Conservation (phyloP, 306 rosid species). For the Rubus idaeus region DNA sequence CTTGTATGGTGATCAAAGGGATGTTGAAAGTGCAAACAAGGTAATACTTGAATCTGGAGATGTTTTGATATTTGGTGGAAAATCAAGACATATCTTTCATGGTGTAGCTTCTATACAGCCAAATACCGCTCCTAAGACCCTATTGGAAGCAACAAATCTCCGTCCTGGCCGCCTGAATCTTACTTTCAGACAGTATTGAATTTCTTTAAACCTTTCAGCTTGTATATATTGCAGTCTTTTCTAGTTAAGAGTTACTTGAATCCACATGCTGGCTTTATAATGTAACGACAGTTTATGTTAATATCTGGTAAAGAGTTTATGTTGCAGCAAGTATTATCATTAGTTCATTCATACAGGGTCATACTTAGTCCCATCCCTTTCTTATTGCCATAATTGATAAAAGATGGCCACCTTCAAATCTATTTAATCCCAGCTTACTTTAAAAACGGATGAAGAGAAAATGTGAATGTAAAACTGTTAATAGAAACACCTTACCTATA, state of each 20-base stretch:
- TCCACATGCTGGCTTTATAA: background rate
- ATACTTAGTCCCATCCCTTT: background rate
- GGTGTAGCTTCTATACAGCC: conserved; percentile 51
- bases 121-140: conserved; percentile 48
- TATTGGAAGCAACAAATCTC: conserved; percentile 45
- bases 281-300: conserved; percentile 6
- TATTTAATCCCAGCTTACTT: background rate
- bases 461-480: background rate
- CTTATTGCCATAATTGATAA: background rate
- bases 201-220: background rate
- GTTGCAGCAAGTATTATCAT: background rate
- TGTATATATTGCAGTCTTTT: background rate
- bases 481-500: background rate
- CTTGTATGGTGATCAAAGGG: conserved; percentile 47
- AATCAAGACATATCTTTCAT: conserved; percentile 65
- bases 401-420: background rate
- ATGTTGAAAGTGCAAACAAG: conserved; percentile 39
- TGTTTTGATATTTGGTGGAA: conserved; percentile 79
- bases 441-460: background rate
- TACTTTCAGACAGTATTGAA: conserved; percentile 65
- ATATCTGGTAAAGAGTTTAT: background rate
- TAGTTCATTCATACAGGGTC: background rate
- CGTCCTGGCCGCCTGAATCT: conserved; percentile 74
- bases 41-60: conserved; percentile 66
- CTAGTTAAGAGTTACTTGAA: background rate